These are phyloP conservation scores for Raddia guianensis DNA, from an alignment of 176 grass and related monocot species.

Conservation along the genomic window DNA sequence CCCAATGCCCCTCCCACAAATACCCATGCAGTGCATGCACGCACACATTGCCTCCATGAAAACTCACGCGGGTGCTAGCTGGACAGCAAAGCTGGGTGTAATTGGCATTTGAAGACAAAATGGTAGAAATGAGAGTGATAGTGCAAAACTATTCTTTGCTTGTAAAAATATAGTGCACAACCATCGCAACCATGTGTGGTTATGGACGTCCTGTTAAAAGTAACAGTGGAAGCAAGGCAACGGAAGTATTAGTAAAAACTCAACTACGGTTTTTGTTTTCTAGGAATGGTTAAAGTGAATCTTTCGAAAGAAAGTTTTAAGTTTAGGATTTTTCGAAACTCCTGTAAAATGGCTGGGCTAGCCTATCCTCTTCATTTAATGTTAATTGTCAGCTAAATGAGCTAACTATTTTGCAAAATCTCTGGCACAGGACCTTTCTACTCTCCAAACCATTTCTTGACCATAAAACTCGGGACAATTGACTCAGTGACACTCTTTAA, in stretches of 20 bases:
- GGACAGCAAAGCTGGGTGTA: neutral
- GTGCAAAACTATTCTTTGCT: neutral
- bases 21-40: neutral
- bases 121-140: neutral
- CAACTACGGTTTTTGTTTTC: conserved; percentile 1
- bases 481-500: no score
- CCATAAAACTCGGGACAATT: neutral
- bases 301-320: neutral
- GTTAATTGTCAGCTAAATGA: neutral
- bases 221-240: neutral
- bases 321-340: conserved; percentile 6
- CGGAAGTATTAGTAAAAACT: neutral
- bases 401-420: neutral
- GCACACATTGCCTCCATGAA: neutral
- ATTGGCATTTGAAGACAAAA: neutral
- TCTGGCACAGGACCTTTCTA: neutral
- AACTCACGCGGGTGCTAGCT: neutral
- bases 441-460: conserved; percentile 5
- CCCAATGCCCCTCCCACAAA: neutral
- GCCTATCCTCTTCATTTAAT: neutral
- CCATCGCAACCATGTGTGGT: neutral
- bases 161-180: neutral
- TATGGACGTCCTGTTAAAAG: neutral
- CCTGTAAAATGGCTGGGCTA: neutral
- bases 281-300: neutral